Conservation (phyloP, 306 rosid genomes). For the Cicer cuneatum region DNA sequence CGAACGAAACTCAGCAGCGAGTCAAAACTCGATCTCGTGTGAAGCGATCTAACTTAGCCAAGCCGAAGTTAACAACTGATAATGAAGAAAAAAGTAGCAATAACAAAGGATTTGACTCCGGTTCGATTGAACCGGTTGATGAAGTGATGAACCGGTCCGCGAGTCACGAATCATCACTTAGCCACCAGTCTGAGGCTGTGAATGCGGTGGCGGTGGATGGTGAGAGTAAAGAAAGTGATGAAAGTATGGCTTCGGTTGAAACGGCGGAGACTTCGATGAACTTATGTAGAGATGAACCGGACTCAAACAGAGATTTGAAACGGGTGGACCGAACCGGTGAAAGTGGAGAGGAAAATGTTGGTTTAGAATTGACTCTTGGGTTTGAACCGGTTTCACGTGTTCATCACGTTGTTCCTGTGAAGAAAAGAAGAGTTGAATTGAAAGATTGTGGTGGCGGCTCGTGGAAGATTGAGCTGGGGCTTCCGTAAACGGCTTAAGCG, state of each 20-base stretch:
- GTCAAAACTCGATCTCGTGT: slow-evolving; percentile 72
- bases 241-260: slow-evolving; percentile 80
- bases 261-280: slow-evolving; percentile 59
- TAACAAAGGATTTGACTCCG: neutral
- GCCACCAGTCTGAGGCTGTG: slow-evolving; percentile 80
- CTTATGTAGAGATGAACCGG: slow-evolving; percentile 63
- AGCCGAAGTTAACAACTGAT: slow-evolving; percentile 44
- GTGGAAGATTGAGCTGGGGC: slow-evolving; percentile 55
- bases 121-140: slow-evolving; percentile 14
- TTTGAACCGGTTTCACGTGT: slow-evolving; percentile 62
- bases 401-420: slow-evolving; percentile 70
- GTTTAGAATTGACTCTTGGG: slow-evolving; percentile 79
- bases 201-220: slow-evolving; percentile 54
- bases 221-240: slow-evolving; percentile 73
- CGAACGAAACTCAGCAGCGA: slow-evolving; percentile 46
- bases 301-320: slow-evolving; percentile 36
- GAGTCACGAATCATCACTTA: slow-evolving; percentile 88
- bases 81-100: slow-evolving; percentile 9
- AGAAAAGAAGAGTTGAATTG: slow-evolving; percentile 70
- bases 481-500: slow-evolving; percentile 51
- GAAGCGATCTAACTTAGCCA: slow-evolving; percentile 52
- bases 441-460: slow-evolving; percentile 37
- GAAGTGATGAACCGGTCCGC: slow-evolving; percentile 64
- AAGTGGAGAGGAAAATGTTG: slow-evolving; percentile 45
- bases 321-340: slow-evolving; percentile 22